These are phyloP conservation scores for Yamadazyma tumulicola DNA, from an alignment of 805 yeast genomes.

Conservation along the genomic window DNA sequence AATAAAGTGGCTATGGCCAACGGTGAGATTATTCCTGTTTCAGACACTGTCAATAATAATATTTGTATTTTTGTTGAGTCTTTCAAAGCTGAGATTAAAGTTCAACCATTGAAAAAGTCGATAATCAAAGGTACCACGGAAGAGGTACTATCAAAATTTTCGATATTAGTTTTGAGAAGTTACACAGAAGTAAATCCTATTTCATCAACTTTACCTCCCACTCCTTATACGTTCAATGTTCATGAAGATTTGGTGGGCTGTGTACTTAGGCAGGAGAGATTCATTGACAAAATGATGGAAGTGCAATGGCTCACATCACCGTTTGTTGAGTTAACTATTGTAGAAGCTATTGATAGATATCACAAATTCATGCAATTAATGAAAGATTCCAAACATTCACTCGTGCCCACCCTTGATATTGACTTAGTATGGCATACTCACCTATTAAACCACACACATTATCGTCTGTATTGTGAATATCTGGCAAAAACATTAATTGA, in stretches of 20 bases:
- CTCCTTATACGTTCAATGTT: constrained; percentile 27
- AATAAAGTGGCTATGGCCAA: no score
- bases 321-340: constrained; percentile 15
- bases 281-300: constrained; percentile 17
- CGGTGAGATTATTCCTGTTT: no score
- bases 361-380: constrained; percentile 14
- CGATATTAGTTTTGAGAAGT: constrained; percentile 1
- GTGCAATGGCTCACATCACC: constrained; percentile 2
- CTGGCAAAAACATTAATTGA: constrained; percentile 5
- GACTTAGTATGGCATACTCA: constrained; percentile 10
- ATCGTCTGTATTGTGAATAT: constrained; percentile 1
- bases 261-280: constrained; percentile 20
- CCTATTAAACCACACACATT: constrained; percentile 2
- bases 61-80: no score
- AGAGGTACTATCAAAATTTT: constrained; percentile 2
- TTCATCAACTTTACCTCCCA: constrained; percentile 1
- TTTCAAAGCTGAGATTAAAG: no score
- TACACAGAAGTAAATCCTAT: constrained; percentile 7
- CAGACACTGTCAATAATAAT: no score
- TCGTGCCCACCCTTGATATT: constrained; percentile 7
- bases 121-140: no score
- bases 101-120: constrained; percentile 8
- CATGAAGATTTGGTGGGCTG: constrained; percentile 22
- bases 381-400: constrained; percentile 1
- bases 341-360: constrained; percentile 17